Base-by-base conservation (phyloP, 495 filamentous ascomycete genomes). In the Cercophora newfieldiana region DNA sequence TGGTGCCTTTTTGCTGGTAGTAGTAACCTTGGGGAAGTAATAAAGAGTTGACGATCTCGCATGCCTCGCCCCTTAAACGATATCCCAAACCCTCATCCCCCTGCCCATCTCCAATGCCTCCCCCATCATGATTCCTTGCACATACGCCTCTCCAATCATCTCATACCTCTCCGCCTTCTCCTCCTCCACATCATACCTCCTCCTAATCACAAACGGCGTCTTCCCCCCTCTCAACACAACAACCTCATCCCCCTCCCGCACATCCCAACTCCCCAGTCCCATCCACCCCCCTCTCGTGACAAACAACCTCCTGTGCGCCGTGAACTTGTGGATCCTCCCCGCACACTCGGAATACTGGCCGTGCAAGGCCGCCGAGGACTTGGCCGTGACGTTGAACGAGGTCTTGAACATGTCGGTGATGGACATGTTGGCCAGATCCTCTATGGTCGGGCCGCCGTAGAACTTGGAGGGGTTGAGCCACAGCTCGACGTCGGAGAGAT, bases 401-500 rank as follows among this genome's bases (percentile, higher is more conserved):
- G 8, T 30, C 21, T 57, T 57, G 18, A 57, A 2, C 18, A 29
- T 29, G 1, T 57, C 55, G 4, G 16, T 3, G 5, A 57, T 57
- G 16, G 55, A 57, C 55, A 57, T 57, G 55, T 57, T 57, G 55
- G 55, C 55, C 26, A 57, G 28, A 14, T 25, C 55, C 18, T 57
- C 55, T 16, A 57, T n/a, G 0, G 55, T 57, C 6, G 28, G 26
- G 18, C 55, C 55, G 19, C 30, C 55, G 5, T 14, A 6, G 12
- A 57, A 57, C 18, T 57, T 30, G 0, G 19, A 25, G 18, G 37
- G 12, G 4, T 30, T 4, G 18, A 57, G 28, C 55, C 55, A 57
- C 12, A 22, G n/a, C 6, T 18, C 10, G 12, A 57, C 55, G 18
- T 57, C 12, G 6, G 19, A 25, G 18, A 57, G 55, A 1, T 57